A percentile compares a stretch with the other conserved stretches of the same genome.
Evolutionary conservation across 2,329 filamentous ascomycete species (phyloP).

Genomic region (Neoarthrinium moseri): DNA sequence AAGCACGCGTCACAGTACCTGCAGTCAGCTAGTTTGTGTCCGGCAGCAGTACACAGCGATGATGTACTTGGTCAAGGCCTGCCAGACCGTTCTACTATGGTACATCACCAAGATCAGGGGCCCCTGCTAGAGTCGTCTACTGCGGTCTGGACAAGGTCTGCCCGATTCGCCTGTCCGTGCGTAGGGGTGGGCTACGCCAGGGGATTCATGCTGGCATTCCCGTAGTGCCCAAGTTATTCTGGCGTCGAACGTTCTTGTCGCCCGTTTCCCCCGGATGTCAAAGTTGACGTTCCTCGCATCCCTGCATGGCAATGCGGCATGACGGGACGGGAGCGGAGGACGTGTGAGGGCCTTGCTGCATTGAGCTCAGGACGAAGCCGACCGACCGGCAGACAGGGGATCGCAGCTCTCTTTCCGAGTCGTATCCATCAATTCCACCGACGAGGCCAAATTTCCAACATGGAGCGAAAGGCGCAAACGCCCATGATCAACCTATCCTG

Average conservation of each 20-base stretch:
- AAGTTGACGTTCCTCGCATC: background rate
- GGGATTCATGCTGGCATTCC: constrained; percentile 5
- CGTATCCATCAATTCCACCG: no score
- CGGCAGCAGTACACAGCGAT: background rate
- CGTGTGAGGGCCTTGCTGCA: background rate
- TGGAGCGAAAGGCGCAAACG: no score
- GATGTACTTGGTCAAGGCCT: background rate
- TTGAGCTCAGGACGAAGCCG: background rate
- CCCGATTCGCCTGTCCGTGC: background rate
- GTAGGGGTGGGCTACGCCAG: background rate
- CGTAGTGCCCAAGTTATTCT: background rate
- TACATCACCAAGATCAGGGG: background rate
- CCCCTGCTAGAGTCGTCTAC: background rate
- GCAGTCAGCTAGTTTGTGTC: background rate
- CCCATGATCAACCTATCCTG: no score
- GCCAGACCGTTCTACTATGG: background rate
- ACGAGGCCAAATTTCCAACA: no score
- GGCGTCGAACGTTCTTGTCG: background rate
- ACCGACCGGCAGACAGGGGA: background rate
- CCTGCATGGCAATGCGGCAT: background rate
- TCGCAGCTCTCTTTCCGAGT: background rate
- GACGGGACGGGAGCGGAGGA: constrained; percentile 4
- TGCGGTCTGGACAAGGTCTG: background rate
- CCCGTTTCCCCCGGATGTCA: background rate
- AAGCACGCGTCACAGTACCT: background rate